Conservation (phyloP, 148 eudicot species). For the Silene conica region DNA sequence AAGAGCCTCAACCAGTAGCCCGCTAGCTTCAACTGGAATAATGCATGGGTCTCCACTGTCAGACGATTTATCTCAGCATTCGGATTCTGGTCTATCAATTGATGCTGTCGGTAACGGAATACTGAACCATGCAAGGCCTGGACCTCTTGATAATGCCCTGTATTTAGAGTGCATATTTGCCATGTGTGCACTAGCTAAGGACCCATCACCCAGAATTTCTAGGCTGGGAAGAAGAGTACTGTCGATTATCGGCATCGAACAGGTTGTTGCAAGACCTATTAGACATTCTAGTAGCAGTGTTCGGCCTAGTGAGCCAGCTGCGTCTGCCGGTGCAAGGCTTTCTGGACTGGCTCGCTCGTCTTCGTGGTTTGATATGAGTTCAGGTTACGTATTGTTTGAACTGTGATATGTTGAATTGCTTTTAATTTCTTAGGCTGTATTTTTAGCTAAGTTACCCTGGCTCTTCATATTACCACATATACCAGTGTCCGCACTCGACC, state of each 20-base stretch:
- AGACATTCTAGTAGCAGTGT: conserved; percentile 45
- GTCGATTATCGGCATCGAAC: conserved; percentile 80
- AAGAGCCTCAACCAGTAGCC: conserved; percentile 78
- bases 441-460: neutral
- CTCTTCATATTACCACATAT: too few species aligned
- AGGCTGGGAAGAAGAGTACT: conserved; percentile 75
- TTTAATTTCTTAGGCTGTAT: neutral
- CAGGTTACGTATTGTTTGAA: conserved; percentile 39
- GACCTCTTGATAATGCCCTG: conserved; percentile 58
- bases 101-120: conserved; percentile 58
- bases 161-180: conserved; percentile 69
- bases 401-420: neutral
- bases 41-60: conserved; percentile 93
- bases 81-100: conserved; percentile 70
- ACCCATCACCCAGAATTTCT: conserved; percentile 87
- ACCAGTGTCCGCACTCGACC: too few species aligned
- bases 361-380: conserved; percentile 92
- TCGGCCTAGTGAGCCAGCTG: conserved; percentile 50
- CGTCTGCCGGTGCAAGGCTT: conserved; percentile 37
- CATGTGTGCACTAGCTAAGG: conserved; percentile 85
- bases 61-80: conserved; percentile 87
- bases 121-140: conserved; percentile 55
- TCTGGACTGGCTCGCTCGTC: conserved; percentile 86
- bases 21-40: conserved; percentile 65
- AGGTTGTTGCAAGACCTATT: conserved; percentile 63